Evolutionary conservation across 257 asterid species (phyloP), one percentile per base, ranked within the genome.

Genomic region (Coffea eugenioides): DNA sequence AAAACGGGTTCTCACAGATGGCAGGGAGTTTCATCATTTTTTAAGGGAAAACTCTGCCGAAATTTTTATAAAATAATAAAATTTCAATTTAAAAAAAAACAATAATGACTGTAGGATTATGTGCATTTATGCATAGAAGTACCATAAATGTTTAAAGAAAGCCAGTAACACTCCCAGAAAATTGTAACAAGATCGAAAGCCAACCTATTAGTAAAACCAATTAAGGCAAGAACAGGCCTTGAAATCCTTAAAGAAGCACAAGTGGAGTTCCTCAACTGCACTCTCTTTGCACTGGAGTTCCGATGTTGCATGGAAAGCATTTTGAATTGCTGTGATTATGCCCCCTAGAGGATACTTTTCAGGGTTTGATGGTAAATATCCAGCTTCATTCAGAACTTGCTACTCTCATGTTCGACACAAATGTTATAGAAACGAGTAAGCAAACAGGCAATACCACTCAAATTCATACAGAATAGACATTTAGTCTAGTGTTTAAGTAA

Each of bases 191-290:
- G 41, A 31, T 62, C 62, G 2, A 45, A 36, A 61, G 34, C 57
- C n/a, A 45, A 27, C 15, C 74, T 27, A 36, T 64, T 39, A 78
- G 62, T 34, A 52, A 71, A 48, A 64, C 25, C 48, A 64, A 25
- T 59, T 43, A 12, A 59, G 51, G 67, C 77, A 79, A 45, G 69
- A 74, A 78, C 91, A 73, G 77, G 93, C 98, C 97, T 83, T 86
- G 86, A 96, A 94, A 82, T 91, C 88, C 91, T 96, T 96, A 64
- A 83, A 82, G 94, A 96, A 94, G 91, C 99, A 96, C 77, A 96
- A 73, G 34, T 85, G 82, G 69, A 96, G 91, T 81, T 96, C 99
- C 89, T 90, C 88, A 73, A 96, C 71, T 67, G 97, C 95, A 85
- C 41, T 97, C 51, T 90, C 84, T 16, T 91, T 81, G 91, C 99